Evolutionary conservation across 192 early-diverging fungal genomes (phyloP).

Genomic region (Podila epigama): DNA sequence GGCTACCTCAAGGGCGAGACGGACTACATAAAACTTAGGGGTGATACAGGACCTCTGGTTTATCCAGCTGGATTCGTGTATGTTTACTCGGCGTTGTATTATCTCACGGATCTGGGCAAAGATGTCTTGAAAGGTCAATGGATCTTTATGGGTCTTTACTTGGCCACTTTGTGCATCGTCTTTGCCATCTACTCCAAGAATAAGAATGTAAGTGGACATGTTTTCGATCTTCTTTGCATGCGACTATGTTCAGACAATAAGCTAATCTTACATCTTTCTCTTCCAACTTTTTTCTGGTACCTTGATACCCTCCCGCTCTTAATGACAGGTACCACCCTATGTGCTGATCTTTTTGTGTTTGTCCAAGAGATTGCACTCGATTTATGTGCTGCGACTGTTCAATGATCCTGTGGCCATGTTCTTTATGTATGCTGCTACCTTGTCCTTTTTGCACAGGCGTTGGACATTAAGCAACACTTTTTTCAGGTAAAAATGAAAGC

Average conservation of each 20-base stretch:
- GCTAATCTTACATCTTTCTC: neutral
- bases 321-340: slow-evolving; percentile 71
- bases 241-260: neutral
- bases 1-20: slow-evolving; percentile 83
- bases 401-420: slow-evolving; percentile 94
- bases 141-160: slow-evolving; percentile 81
- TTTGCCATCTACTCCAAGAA: slow-evolving; percentile 71
- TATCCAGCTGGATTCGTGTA: slow-evolving; percentile 96
- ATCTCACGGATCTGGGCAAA: slow-evolving; percentile 71
- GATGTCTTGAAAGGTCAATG: slow-evolving; percentile 81
- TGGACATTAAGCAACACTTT: slow-evolving; percentile 62
- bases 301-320: too few species aligned
- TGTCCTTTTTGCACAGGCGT: slow-evolving; percentile 63
- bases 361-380: slow-evolving; percentile 92
- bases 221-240: neutral
- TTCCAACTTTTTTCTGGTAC: neutral
- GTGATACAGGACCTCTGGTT: slow-evolving; percentile 95
- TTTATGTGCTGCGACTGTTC: slow-evolving; percentile 90
- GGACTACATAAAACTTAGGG: slow-evolving; percentile 79
- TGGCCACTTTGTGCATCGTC: slow-evolving; percentile 71
- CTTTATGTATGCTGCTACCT: slow-evolving; percentile 73
- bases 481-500: slow-evolving; percentile 64
- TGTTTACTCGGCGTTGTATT: slow-evolving; percentile 76
- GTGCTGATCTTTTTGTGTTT: slow-evolving; percentile 68
- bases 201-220: slow-evolving; percentile 41